Base-by-base conservation (phyloP, 306 rosid species). In the Mimosa bimucronata region DNA sequence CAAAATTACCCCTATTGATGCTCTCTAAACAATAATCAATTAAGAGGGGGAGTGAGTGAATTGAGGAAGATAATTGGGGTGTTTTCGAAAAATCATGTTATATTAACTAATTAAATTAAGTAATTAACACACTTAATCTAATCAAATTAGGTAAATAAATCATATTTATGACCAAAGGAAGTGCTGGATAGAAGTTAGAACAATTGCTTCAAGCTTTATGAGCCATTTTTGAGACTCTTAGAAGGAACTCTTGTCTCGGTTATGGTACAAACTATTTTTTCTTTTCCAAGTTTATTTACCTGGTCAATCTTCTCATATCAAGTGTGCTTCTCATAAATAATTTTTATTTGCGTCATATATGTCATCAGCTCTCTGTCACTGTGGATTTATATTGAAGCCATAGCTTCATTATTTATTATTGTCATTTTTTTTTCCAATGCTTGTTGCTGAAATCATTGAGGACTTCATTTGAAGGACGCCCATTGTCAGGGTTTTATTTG, bases 341-440 rank as follows among this genome's bases (percentile, higher is more conserved):
- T 65, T 72, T 18, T 7, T 26, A 18, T 25, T 12, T 18, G 23
- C 37, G 34, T 55, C 72, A 5, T 71, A 58, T 40, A 31, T 28
- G 45, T 37, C 61, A 21, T 58, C 15, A 66, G 25, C 44, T 50
- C 66, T 76, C 38, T 71, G 41, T 84, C 79, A 6, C 48, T 38
- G 7, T 38, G 62, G 21, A 5, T 75, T 83, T 76, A 16, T 66
- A 57, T 46, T 72, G 41, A 61, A 79, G 42, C 26, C 18, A 50
- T 28, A 62, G 25, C 74, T 64, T 53, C 61, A n/a, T 60, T 57
- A 55, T 69, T 7, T 46, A 7, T 60, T 79, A 71, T 61, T 71
- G 82, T 66, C 62, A 66, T 12, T 62, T 72, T 21, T 16, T 18
- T 58, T 68, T 73, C 80, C 30, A 55, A 55, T 80, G 34, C 66